Evolutionary conservation across 164 flowering plant species (phyloP), one percentile per base, ranked within the genome.

Genomic region (Chimonanthus praecox): DNA sequence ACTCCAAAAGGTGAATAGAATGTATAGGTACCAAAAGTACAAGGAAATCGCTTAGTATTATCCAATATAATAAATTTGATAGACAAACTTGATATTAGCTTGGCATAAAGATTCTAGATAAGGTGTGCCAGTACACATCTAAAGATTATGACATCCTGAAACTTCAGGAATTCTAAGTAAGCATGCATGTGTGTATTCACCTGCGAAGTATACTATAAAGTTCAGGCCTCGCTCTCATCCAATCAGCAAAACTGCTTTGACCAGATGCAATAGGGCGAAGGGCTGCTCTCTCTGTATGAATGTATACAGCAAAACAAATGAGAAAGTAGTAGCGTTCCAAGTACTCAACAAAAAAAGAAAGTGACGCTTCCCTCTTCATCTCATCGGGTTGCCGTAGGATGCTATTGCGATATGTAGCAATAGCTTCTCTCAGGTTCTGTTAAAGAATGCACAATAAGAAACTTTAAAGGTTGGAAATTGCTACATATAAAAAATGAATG

Each of bases 161-260:
- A 54, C 60, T 54, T 0, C 16, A 54, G n/a, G 60, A 54, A 54
- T 54, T 54, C 16, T 3, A 70, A 51, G 48, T 47, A 75, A 46
- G 46, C 21, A 64, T 54, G 21, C 8, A 58, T 69, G 6, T 50
- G 64, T 46, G 47, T 58, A 75, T 60, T 73, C 81, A 94, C 98
- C 98, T 91, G 82, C 97, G 97, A 73, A 94, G 87, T 67, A 94
- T 92, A 77, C 97, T 94, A 83, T 94, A 94, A 69, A 94, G 87
- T 77, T 94, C 98, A 54, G 98, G 97, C 81, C 98, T 88, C 21
- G 94, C 94, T 85, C 78, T 90, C 98, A 94, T 94, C 98, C 98
- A 94, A 58, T 92, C 92, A 76, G 91, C 80, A 84, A 94, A 94
- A 83, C 87, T 87, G 78, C 81, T 83, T 72, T 82, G 88, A 78